Conservation (phyloP, 2,329 filamentous ascomycete genomes). For the Cordyceps tenuipes region DNA sequence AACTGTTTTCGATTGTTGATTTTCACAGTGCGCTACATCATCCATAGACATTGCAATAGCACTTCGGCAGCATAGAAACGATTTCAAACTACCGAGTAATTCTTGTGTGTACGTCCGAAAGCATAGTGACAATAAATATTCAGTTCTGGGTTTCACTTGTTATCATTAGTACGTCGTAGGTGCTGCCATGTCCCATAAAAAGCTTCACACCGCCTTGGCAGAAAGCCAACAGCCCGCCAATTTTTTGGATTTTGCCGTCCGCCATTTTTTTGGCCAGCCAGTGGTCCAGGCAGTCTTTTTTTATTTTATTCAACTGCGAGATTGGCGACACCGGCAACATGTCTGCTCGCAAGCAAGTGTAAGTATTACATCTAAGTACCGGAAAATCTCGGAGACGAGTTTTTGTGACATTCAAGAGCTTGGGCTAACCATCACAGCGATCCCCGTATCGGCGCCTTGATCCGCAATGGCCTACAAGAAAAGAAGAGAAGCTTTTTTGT, state of each 20-base stretch:
- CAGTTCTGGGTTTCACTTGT: too few relatives aligned
- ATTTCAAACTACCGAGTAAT: background rate
- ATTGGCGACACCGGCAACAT: slow-evolving; percentile 29
- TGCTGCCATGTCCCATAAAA: background rate
- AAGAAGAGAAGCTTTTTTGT: slow-evolving; percentile 99
- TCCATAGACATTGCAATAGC: slow-evolving; percentile 9
- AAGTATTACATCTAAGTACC: slow-evolving; percentile 18
- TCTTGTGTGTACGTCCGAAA: background rate
- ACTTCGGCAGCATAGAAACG: slow-evolving; percentile 6
- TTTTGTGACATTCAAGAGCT: background rate
- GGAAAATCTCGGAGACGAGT: background rate
- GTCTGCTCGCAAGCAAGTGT: slow-evolving; percentile 51
- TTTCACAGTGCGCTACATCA: background rate
- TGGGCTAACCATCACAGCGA: slow-evolving; percentile 45
- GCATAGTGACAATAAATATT: background rate
- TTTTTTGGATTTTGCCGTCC: slow-evolving; percentile 25
- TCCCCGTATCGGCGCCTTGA: slow-evolving; percentile 81
- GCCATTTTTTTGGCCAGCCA: slow-evolving; percentile 24
- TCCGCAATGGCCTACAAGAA: slow-evolving; percentile 84
- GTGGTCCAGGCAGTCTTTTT: background rate
- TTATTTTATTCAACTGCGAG: slow-evolving; percentile 14
- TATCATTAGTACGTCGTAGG: background rate
- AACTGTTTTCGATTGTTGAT: slow-evolving; percentile 7
- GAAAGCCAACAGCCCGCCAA: slow-evolving; percentile 31
- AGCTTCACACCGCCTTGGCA: slow-evolving; percentile 6